phyloP scores from a whole-genome alignment of 192 early-diverging fungal species.

The Dissophora globulifera region DNA sequence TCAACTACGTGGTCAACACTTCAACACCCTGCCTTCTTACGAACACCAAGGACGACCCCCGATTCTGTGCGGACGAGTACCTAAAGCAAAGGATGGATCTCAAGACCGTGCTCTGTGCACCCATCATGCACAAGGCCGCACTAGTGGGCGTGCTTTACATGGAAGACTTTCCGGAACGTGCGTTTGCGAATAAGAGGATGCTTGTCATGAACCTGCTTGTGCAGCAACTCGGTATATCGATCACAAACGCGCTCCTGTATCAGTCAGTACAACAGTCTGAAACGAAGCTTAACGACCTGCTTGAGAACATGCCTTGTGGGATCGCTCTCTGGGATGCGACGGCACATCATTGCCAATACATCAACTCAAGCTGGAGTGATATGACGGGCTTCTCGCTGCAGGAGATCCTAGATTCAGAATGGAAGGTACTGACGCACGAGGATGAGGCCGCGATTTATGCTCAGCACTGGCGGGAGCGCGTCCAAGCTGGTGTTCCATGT shows the following conservation, averaged over 20 bases:
- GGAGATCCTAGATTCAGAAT: conserved; percentile 38
- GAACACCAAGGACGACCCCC: conserved; percentile 46
- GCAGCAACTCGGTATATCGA: conserved; percentile 63
- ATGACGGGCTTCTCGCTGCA: conserved; percentile 46
- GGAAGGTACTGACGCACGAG: conserved; percentile 26
- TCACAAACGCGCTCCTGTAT: conserved; percentile 61
- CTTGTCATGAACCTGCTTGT: conserved; percentile 59
- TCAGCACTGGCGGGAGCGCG: conserved; percentile 41
- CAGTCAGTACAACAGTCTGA: conserved; percentile 55
- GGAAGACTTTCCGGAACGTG: conserved; percentile 61
- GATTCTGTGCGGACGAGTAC: conserved; percentile 48
- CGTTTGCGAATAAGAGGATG: conserved; percentile 53
- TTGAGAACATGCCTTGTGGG: conserved; percentile 52
- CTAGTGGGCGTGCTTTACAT: conserved; percentile 59
- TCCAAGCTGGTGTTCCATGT: conserved; percentile 33
- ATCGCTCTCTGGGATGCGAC: conserved; percentile 51
- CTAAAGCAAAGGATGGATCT: conserved; percentile 46
- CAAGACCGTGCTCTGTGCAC: conserved; percentile 59
- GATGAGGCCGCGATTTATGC: conserved; percentile 36
- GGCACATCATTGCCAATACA: conserved; percentile 36
- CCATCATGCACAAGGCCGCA: conserved; percentile 57
- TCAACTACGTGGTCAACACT: conserved; percentile 48
- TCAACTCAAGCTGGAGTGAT: conserved; percentile 49
- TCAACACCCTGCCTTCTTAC: conserved; percentile 30
- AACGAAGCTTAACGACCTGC: conserved; percentile 40